Evolutionary conservation across 257 asterid species (phyloP), one percentile per base, ranked within the genome.

Genomic region (Capsicum rhomboideum): DNA sequence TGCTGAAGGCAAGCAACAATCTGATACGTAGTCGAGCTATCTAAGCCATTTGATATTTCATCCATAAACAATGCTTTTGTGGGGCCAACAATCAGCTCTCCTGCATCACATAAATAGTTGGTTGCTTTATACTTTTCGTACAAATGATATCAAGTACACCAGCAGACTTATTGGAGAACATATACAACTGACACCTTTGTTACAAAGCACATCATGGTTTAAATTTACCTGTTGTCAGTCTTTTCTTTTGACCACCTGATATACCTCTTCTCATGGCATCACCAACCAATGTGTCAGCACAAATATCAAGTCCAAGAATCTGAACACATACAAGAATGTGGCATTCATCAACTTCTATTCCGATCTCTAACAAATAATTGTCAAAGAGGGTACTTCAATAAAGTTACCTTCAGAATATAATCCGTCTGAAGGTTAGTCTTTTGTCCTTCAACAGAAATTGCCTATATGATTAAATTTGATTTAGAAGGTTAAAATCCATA

Each of bases 241-340:
- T 84, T 86, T 91, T 91, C 87, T 91, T 91, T 86, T 92, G 91
- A 50, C 95, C 93, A 67, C 93, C 93, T 3, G 93, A 92, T 37
- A 92, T 88, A 42, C 93, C 93, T 87, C 90, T 82, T 55, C 91
- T 88, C 92, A 90, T 89, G 71, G 87, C 85, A 87, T 92, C 92
- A 72, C 93, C 95, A 75, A 59, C 83, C 10, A 87, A 50, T 17
- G 91, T 90, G 82, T 90, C 91, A 37, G 91, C 91, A 86, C 93
- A 92, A 20, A 86, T 78, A 82, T 92, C 93, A 55, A 92, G 91
- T 54, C 95, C 95, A 34, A 89, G 88, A 86, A 89, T 90, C 90
- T 87, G 56, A 85, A 46, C 50, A 12, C 29, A 21, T 29, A 2
- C 16, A 69, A 78, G 66, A 71, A 71, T 82, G 42, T 11, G 8